phyloP scores from a whole-genome alignment of 768 basidiomycete species.

The Tricholoma flavovirens region DNA sequence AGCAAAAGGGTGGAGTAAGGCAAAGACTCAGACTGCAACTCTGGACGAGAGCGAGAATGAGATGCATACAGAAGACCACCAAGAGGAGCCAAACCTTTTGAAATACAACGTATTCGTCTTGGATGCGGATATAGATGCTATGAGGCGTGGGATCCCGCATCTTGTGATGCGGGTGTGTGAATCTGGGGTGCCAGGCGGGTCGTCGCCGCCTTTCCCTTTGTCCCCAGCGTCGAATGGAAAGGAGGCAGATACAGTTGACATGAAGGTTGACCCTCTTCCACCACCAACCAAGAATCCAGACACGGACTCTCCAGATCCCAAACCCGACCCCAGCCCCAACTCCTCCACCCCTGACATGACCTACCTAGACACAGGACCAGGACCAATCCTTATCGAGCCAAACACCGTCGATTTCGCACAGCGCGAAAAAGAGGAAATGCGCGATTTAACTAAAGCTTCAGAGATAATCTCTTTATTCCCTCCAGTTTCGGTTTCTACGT shows the following conservation, averaged over 20 bases:
- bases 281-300: not conserved
- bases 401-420: conserved; percentile 79
- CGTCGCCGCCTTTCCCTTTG: not conserved
- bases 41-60: not conserved
- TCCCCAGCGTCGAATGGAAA: too few relatives aligned
- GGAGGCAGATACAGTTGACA: conserved; percentile 36
- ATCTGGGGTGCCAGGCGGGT: conserved; percentile 29
- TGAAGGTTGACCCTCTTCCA: conserved; percentile 12
- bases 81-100: conserved; percentile 26
- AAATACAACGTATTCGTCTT: conserved; percentile 78
- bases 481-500: too few relatives aligned
- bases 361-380: too few relatives aligned
- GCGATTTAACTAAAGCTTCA: conserved; percentile 75
- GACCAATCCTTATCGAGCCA: conserved; percentile 12
- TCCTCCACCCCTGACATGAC: too few relatives aligned
- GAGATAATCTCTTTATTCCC: conserved; percentile 60
- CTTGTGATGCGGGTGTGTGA: conserved; percentile 47
- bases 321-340: too few relatives aligned
- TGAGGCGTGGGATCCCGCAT: conserved; percentile 32
- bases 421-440: conserved; percentile 87
- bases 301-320: too few relatives aligned
- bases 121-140: conserved; percentile 38
- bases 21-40: not conserved
- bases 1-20: not conserved
- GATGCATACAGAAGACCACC: not conserved